Conservation (phyloP, 495 filamentous ascomycete genomes). For the Apodospora peruviana region DNA sequence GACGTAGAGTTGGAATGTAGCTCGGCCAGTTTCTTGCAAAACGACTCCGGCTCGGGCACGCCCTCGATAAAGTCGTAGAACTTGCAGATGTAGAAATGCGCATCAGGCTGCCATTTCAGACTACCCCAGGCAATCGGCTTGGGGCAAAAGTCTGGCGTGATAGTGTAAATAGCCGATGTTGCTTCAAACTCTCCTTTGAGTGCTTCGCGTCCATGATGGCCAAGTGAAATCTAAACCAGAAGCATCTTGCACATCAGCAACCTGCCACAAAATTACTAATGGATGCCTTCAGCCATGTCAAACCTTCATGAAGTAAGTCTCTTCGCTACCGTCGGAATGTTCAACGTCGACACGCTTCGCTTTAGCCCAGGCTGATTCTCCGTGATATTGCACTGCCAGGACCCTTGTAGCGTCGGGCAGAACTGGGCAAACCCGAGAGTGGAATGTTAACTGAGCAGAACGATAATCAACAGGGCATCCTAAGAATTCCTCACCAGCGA, state of each 20-base stretch:
- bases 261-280: background rate
- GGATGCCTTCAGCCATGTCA: background rate
- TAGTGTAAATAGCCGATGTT: conserved; percentile 21
- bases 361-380: conserved; percentile 22
- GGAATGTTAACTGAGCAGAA: background rate
- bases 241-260: background rate
- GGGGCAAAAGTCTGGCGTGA: conserved; percentile 23
- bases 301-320: conserved; percentile 28
- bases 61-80: conserved; percentile 21
- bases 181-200: conserved; percentile 26
- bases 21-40: conserved; percentile 33
- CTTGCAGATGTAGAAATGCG: conserved; percentile 27
- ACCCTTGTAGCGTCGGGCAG: conserved; percentile 17
- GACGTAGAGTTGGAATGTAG: conserved; percentile 40
- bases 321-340: conserved; percentile 15
- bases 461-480: too few species aligned
- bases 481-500: background rate
- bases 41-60: conserved; percentile 37
- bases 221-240: conserved; percentile 16
- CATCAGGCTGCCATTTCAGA: conserved; percentile 5
- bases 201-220: conserved; percentile 16
- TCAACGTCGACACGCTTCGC: conserved; percentile 14
- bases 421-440: conserved; percentile 1
- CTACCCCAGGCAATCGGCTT: conserved; percentile 25
- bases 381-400: conserved; percentile 8